phyloP scores from a whole-genome alignment of 768 basidiomycete species.

The Xerocomellus intermedius region DNA sequence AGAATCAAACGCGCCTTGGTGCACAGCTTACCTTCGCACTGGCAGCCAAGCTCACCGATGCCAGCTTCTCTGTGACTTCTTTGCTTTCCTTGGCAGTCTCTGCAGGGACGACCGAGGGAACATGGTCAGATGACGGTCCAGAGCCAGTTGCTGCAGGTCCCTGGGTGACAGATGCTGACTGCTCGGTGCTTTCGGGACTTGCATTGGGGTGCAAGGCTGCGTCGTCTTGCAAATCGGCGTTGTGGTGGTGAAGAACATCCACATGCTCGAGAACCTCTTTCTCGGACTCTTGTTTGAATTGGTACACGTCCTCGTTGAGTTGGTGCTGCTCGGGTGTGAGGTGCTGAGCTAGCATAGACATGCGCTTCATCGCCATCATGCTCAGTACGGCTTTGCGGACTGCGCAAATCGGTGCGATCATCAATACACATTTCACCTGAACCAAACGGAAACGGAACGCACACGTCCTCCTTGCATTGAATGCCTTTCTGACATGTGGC shows the following conservation, averaged over 20 bases:
- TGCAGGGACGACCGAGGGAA: neutral
- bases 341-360: conserved; percentile 53
- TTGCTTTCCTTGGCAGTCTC: conserved; percentile 19
- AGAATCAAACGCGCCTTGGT: conserved; percentile 14
- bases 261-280: conserved; percentile 41
- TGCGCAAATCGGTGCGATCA: conserved; percentile 28
- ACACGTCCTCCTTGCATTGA: conserved; percentile 88
- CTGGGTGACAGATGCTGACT: neutral
- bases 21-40: conserved; percentile 32
- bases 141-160: neutral
- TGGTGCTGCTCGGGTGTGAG: conserved; percentile 45
- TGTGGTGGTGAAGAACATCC: conserved; percentile 51
- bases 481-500: conserved; percentile 85
- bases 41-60: conserved; percentile 28
- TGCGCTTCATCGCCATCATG: conserved; percentile 82
- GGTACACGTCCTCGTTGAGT: conserved; percentile 56
- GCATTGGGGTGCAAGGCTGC: neutral
- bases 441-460: conserved; percentile 30
- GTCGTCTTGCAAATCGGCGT: conserved; percentile 17
- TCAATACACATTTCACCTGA: conserved; percentile 1
- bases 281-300: conserved; percentile 82
- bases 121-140: neutral
- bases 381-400: conserved; percentile 88
- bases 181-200: neutral
- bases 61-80: conserved; percentile 28